Evolutionary conservation across 352 stramenopile genomes (phyloP), one percentile per base, ranked within the genome.

Genomic region (Globisporangium solare): DNA sequence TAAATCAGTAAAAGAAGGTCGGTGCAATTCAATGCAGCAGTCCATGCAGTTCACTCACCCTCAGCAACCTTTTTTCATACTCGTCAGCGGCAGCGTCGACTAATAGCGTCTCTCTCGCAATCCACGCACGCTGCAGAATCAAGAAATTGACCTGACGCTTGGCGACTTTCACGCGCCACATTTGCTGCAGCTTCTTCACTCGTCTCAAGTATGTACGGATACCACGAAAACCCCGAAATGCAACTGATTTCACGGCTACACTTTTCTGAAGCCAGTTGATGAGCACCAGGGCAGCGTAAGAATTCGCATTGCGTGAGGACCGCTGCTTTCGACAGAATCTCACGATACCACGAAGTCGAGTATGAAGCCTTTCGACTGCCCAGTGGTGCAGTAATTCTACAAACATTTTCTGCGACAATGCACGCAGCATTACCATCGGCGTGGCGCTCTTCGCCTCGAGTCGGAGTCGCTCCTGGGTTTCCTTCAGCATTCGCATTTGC

Each of bases 191-290:
- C 32, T 64, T 60, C 37, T 88, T 88, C 15, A 82, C 66, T 17
- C 70, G 61, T 0, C 78, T 71, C 14, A 88, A 49, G 35, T 73
- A 88, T 3, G 75, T 71, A 2, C 77, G 71, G 12, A 83, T 65
- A 12, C 71, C 77, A 45, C 63, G 70, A 50, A 88, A 86, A 2
- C 85, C 69, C 14, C 74, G 74, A 45, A 86, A 83, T 18, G 69
- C 60, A 6, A 86, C 69, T 47, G 63, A 76, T 50, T 75, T 80
- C 4, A 88, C 70, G 22, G 67, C 62, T 1, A 88, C 73, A 51
- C 71, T 83, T 58, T 83, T 86, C 54, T 83, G 73, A 14, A 88
- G 64, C 77, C 77, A 88, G 31, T 81, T 63, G 20, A 86, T 73
- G 2, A 88, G 49, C 42, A 88, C 41, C n/a, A 61, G 21, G 1